Evolutionary conservation across 345 rosid genomes (phyloP).

Genomic region (Bruguiera sexangula): DNA sequence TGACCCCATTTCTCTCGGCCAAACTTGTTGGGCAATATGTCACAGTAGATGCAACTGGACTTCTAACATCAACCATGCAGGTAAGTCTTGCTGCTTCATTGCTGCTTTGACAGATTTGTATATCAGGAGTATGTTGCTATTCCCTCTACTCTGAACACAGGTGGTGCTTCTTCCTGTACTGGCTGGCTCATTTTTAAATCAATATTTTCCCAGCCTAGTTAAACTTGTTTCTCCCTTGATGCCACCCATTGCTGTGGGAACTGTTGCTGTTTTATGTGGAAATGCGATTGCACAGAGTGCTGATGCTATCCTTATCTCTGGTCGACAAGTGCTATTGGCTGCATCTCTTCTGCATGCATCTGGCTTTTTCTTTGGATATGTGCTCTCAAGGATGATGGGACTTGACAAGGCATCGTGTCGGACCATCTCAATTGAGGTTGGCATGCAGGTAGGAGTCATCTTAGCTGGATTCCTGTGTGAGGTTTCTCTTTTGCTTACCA

Average conservation of each 20-base stretch:
- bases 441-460: constrained; percentile 67
- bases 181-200: constrained; percentile 75
- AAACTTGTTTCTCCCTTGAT: constrained; percentile 72
- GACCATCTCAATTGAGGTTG: constrained; percentile 85
- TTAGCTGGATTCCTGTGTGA: background rate
- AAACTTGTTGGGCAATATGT: constrained; percentile 85
- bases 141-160: constrained; percentile 27
- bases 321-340: constrained; percentile 67
- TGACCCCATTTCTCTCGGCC: constrained; percentile 88
- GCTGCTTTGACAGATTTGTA: background rate
- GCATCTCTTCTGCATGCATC: constrained; percentile 66
- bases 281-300: constrained; percentile 75
- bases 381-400: constrained; percentile 54
- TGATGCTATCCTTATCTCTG: constrained; percentile 68
- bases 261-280: constrained; percentile 78
- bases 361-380: constrained; percentile 87
- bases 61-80: constrained; percentile 72
- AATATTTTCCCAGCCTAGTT: constrained; percentile 66
- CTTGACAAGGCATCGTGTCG: constrained; percentile 64
- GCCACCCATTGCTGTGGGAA: constrained; percentile 81
- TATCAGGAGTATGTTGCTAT: background rate
- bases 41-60: constrained; percentile 71
- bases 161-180: constrained; percentile 89
- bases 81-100: constrained; percentile 28
- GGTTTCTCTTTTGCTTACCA: constrained; percentile 3